Evolutionary conservation across 2,329 filamentous ascomycete genomes (phyloP).

Genomic region (Verticillium nubilum): DNA sequence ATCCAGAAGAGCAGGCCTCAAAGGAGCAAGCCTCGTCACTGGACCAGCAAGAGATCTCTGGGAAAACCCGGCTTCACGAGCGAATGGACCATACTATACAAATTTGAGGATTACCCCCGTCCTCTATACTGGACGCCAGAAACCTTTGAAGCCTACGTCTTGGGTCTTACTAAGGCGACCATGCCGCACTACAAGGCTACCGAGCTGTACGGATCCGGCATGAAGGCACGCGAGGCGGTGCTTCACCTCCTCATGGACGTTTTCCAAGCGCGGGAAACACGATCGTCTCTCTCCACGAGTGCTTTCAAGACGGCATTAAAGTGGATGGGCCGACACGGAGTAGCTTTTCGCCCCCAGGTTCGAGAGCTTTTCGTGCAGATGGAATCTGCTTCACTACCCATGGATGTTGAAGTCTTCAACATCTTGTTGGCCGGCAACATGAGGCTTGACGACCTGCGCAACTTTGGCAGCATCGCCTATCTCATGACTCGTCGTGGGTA

Average conservation of each 20-base stretch:
- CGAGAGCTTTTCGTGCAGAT: conserved; percentile 30
- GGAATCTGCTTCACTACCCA: conserved; percentile 28
- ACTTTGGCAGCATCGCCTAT: conserved; percentile 33
- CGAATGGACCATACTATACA: neutral
- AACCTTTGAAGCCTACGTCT: conserved; percentile 36
- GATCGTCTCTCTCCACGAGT: conserved; percentile 27
- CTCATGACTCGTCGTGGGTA: conserved; percentile 34
- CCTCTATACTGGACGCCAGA: conserved; percentile 35
- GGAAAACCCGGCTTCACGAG: conserved; percentile 2
- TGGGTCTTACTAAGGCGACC: conserved; percentile 30
- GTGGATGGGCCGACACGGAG: conserved; percentile 27
- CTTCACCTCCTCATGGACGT: conserved; percentile 30
- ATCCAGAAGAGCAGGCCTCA: neutral
- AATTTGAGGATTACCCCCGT: conserved; percentile 31
- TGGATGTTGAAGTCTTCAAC: conserved; percentile 43
- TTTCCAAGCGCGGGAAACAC: conserved; percentile 29
- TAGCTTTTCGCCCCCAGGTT: conserved; percentile 17
- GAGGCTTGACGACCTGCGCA: conserved; percentile 31
- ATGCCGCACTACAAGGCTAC: conserved; percentile 25
- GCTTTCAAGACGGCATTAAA: conserved; percentile 38
- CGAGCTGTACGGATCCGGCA: conserved; percentile 25
- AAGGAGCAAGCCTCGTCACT: neutral
- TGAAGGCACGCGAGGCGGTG: conserved; percentile 30
- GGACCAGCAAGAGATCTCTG: neutral
- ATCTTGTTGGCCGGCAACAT: conserved; percentile 33